A percentile compares a stretch with the other conserved stretches of the same genome.
phyloP scores from a whole-genome alignment of 345 rosid species.

The Arabidopsis suecica region DNA sequence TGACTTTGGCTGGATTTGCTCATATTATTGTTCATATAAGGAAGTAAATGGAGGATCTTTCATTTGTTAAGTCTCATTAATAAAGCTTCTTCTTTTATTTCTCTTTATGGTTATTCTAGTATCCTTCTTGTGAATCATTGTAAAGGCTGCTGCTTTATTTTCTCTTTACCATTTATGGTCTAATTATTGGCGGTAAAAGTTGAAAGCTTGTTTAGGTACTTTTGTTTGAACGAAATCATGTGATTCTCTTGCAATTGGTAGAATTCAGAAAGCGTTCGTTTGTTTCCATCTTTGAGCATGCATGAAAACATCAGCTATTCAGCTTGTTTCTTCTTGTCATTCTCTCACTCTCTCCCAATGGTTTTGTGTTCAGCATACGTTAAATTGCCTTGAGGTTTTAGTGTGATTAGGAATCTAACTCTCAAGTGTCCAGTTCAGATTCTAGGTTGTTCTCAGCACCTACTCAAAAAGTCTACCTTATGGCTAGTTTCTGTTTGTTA shows the following conservation, averaged over 20 bases:
- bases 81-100: constrained; percentile 28
- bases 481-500: background rate
- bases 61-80: constrained; percentile 27
- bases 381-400: constrained; percentile 14
- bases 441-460: constrained; percentile 2
- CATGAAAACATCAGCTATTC: background rate
- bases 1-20: constrained; percentile 27
- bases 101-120: constrained; percentile 19
- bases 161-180: constrained; percentile 32
- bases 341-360: background rate
- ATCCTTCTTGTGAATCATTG: constrained; percentile 26
- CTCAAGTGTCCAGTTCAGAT: background rate
- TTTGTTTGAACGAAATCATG: background rate
- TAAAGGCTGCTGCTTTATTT: constrained; percentile 5
- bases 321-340: no score
- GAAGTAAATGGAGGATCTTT: constrained; percentile 31
- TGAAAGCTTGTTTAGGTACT: constrained; percentile 18
- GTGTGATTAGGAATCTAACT: background rate
- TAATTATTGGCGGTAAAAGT: constrained; percentile 21
- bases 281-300: constrained; percentile 5
- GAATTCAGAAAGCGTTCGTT: background rate
- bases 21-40: constrained; percentile 36
- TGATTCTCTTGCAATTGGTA: constrained; percentile 17
- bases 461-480: background rate
- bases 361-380: background rate